phyloP scores from a whole-genome alignment of 2,329 filamentous ascomycete genomes.

The Bipolaris zeicola region DNA sequence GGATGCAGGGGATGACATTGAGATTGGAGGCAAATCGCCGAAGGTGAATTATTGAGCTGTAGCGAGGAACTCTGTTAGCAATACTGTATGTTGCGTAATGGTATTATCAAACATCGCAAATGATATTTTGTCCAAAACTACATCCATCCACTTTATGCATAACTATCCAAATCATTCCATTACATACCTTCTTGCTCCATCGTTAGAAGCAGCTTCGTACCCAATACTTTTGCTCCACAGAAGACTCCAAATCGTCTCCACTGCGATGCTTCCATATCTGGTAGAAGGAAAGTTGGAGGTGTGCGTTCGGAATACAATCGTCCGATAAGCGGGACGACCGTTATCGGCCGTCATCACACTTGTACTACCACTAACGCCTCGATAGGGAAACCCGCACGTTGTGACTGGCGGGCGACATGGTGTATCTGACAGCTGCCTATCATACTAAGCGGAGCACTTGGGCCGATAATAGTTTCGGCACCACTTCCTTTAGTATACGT shows the following conservation, averaged over 20 bases:
- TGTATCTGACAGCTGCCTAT: background rate
- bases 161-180: too few relatives aligned
- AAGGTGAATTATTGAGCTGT: constrained; percentile 11
- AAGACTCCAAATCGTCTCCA: background rate
- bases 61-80: background rate
- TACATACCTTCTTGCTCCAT: background rate
- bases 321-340: constrained; percentile 9
- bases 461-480: background rate
- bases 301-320: too few relatives aligned
- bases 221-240: background rate
- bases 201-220: background rate
- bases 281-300: background rate
- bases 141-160: background rate
- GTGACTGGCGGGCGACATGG: background rate
- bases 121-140: too few relatives aligned
- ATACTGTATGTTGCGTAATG: too few relatives aligned
- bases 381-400: constrained; percentile 3
- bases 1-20: constrained; percentile 16
- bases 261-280: background rate
- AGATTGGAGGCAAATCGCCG: constrained; percentile 15
- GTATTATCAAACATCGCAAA: too few relatives aligned
- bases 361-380: background rate
- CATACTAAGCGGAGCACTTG: background rate
- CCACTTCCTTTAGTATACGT: background rate
- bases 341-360: constrained; percentile 6